A percentile compares a stretch with the other conserved stretches of the same genome.
Evolutionary conservation across 140 eudicot species (phyloP).

Genomic region (Cichorium intybus): DNA sequence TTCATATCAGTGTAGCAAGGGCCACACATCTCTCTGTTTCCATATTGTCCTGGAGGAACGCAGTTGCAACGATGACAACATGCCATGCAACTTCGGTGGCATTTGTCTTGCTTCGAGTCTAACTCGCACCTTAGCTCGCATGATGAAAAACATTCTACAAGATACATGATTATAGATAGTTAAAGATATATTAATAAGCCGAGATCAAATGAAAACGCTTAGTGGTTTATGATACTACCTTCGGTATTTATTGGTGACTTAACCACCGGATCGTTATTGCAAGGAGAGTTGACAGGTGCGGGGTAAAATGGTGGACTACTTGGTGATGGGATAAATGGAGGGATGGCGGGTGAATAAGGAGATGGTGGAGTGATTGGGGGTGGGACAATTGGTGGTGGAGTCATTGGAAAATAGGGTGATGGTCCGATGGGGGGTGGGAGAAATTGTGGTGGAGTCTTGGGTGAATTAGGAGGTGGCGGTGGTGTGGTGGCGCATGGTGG

Average conservation of each 20-base stretch:
- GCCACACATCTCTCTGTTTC: conserved; percentile 67
- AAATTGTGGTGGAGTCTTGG: background rate
- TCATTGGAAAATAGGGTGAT: background rate
- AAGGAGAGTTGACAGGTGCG: background rate
- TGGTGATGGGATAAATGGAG: background rate
- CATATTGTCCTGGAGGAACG: conserved; percentile 86
- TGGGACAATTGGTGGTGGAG: background rate
- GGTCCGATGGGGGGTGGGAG: background rate
- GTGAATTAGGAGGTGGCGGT: conserved; percentile 8
- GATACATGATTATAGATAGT: background rate
- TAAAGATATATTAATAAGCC: no score
- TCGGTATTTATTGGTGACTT: conserved; percentile 14
- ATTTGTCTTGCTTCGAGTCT: conserved; percentile 57
- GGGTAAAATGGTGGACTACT: background rate
- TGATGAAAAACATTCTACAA: conserved; percentile 60
- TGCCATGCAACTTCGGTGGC: conserved; percentile 61
- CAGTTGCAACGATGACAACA: conserved; percentile 88
- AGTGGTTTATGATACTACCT: no score
- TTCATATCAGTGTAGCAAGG: conserved; percentile 69
- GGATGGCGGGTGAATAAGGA: background rate
- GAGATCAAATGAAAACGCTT: no score
- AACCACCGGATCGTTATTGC: background rate
- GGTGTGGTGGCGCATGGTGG: background rate
- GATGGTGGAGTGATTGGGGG: conserved; percentile 5
- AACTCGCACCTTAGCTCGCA: conserved; percentile 60